phyloP scores from a whole-genome alignment of 352 stramenopile genomes.

The Globisporangium perplexum region DNA sequence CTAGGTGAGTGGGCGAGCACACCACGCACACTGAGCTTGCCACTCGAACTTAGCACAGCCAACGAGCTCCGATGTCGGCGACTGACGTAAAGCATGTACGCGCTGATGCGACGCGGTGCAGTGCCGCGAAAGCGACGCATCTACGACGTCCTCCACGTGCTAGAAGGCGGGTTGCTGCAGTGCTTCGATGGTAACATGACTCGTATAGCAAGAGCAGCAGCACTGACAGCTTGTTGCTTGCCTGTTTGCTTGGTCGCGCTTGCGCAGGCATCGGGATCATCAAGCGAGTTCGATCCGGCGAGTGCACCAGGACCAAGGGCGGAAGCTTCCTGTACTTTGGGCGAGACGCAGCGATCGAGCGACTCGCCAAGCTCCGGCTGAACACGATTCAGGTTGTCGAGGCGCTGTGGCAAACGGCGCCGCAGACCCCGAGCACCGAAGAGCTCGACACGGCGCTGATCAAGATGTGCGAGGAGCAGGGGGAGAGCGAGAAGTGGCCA shows the following conservation, averaged over 20 bases:
- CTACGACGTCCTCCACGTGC: constrained; percentile 73
- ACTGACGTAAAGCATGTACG: background rate
- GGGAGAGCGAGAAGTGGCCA: constrained; percentile 38
- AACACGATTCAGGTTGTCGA: constrained; percentile 18
- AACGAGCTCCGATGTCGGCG: background rate
- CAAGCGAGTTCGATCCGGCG: constrained; percentile 37
- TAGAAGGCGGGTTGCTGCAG: constrained; percentile 61
- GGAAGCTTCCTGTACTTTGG: constrained; percentile 63
- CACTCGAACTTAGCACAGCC: background rate
- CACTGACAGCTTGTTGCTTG: background rate
- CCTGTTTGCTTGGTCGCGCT: background rate
- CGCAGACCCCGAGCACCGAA: constrained; percentile 8
- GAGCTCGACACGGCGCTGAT: constrained; percentile 45
- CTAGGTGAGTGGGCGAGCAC: constrained; percentile 46
- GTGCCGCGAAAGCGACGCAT: constrained; percentile 63
- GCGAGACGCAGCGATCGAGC: constrained; percentile 28
- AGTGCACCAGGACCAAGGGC: constrained; percentile 23
- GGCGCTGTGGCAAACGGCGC: constrained; percentile 1
- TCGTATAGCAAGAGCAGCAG: background rate
- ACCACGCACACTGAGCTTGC: background rate
- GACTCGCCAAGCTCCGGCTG: constrained; percentile 27
- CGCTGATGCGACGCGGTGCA: constrained; percentile 6
- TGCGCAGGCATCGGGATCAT: constrained; percentile 50
- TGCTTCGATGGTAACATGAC: no score
- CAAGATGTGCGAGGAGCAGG: constrained; percentile 39